Evolutionary conservation across 192 early-diverging fungal species (phyloP).

Genomic region (Coemansia umbellata): DNA sequence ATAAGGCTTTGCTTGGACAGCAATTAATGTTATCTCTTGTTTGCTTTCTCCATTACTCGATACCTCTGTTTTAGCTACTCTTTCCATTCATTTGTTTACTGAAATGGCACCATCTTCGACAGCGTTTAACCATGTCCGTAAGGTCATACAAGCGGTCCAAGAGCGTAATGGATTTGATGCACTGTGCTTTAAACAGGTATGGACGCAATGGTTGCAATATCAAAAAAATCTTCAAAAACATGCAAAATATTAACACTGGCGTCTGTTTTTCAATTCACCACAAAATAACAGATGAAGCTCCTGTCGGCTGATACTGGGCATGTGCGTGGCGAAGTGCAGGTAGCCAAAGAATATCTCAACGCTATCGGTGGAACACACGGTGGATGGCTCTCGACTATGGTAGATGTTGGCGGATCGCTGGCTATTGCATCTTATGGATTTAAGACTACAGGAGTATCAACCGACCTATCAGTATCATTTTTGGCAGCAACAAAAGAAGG

Average conservation of each 20-base stretch:
- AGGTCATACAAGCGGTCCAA: conserved; percentile 4
- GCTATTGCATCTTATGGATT: conserved; percentile 44
- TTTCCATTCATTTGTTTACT: no score
- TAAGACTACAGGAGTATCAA: conserved; percentile 43
- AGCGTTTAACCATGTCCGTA: conserved; percentile 11
- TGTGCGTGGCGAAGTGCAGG: conserved; percentile 31
- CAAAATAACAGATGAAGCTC: conserved; percentile 38
- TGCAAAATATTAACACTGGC: background rate
- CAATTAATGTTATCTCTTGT: no score
- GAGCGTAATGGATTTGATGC: conserved; percentile 29
- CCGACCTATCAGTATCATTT: conserved; percentile 50
- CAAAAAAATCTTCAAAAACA: background rate
- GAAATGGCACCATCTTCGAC: no score
- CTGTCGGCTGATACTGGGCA: conserved; percentile 33
- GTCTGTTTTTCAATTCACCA: no score
- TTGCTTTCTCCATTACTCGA: no score
- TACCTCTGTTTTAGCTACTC: no score
- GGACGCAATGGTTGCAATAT: no score
- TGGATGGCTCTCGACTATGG: conserved; percentile 51
- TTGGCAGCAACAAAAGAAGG: conserved; percentile 43
- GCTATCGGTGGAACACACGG: conserved; percentile 48
- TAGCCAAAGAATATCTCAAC: conserved; percentile 26
- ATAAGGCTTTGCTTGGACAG: no score
- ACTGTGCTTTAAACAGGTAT: conserved; percentile 26
- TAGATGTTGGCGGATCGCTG: conserved; percentile 50